Conservation (phyloP, 2,329 filamentous ascomycete species). For the Exophiala alcalophila region DNA sequence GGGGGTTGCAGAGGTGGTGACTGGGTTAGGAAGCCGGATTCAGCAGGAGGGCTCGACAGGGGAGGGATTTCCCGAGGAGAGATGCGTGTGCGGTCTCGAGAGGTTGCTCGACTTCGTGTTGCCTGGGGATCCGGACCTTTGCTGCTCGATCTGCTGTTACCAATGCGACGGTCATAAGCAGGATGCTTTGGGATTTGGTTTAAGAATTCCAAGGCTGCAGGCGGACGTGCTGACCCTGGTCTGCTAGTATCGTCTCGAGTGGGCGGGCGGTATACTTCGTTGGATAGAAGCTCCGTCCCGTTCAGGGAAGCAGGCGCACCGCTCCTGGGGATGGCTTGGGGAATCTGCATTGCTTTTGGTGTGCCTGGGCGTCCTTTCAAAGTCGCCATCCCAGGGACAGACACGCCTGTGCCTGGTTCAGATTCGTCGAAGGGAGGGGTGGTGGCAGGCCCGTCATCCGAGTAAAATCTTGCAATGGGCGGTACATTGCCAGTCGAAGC, state of each 20-base stretch:
- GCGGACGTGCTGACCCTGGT: constrained; percentile 19
- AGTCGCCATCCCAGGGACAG: constrained; percentile 6
- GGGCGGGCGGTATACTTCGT: constrained; percentile 40
- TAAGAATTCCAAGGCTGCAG: constrained; percentile 21
- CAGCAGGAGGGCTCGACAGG: constrained; percentile 15
- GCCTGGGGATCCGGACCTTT: constrained; percentile 36
- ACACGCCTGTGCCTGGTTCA: constrained; percentile 52
- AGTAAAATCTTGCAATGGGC: constrained; percentile 38
- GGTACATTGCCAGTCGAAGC: constrained; percentile 31
- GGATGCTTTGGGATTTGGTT: constrained; percentile 29
- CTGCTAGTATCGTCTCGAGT: constrained; percentile 24
- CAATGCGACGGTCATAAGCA: constrained; percentile 27
- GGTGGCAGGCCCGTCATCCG: constrained; percentile 46
- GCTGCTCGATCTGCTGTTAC: constrained; percentile 43
- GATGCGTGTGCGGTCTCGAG: constrained; percentile 29
- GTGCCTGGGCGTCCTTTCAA: constrained; percentile 69
- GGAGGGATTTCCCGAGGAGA: constrained; percentile 17
- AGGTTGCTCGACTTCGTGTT: constrained; percentile 53
- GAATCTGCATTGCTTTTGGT: constrained; percentile 76
- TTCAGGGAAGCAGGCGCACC: too few species aligned
- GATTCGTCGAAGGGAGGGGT: constrained; percentile 39
- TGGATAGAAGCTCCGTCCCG: constrained; percentile 38
- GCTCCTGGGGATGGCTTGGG: constrained; percentile 51
- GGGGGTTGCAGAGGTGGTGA: constrained; percentile 34
- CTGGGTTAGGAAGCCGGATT: constrained; percentile 14